Conservation (phyloP, 495 filamentous ascomycete species). For the Tuber borchii region DNA sequence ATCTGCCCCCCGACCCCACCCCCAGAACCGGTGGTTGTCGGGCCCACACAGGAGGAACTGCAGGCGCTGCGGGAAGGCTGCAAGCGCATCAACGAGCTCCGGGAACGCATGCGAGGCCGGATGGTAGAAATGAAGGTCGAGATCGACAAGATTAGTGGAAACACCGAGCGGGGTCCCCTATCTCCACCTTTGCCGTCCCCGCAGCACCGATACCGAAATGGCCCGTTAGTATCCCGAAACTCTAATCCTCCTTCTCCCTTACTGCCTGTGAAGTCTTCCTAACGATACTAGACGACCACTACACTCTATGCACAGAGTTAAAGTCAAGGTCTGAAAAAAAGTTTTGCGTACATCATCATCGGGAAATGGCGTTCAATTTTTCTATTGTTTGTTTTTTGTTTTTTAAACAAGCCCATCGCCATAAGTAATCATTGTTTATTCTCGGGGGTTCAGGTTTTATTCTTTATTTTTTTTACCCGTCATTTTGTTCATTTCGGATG, state of each 20-base stretch:
- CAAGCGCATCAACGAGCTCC: conserved; percentile 31
- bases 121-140: conserved; percentile 37
- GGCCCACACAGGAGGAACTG: conserved; percentile 28
- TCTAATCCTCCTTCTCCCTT: neutral
- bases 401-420: neutral
- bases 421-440: conserved; percentile 1
- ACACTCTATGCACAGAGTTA: neutral
- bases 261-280: conserved; percentile 1
- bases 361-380: conserved; percentile 4
- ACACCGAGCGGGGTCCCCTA: conserved; percentile 6
- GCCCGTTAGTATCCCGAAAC: conserved; percentile 1
- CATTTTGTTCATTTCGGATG: neutral
- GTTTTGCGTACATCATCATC: neutral
- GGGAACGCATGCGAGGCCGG: conserved; percentile 32
- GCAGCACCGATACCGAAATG: neutral
- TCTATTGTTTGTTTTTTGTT: neutral
- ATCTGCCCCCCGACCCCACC: conserved; percentile 31
- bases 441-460: neutral
- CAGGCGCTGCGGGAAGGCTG: conserved; percentile 32
- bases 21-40: conserved; percentile 20
- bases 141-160: conserved; percentile 32
- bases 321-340: neutral
- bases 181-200: conserved; percentile 5
- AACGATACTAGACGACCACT: neutral
- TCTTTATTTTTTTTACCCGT: neutral